These are phyloP conservation scores for Stephania cephalantha DNA, from an alignment of 164 flowering plant species.

Conservation along the genomic window DNA sequence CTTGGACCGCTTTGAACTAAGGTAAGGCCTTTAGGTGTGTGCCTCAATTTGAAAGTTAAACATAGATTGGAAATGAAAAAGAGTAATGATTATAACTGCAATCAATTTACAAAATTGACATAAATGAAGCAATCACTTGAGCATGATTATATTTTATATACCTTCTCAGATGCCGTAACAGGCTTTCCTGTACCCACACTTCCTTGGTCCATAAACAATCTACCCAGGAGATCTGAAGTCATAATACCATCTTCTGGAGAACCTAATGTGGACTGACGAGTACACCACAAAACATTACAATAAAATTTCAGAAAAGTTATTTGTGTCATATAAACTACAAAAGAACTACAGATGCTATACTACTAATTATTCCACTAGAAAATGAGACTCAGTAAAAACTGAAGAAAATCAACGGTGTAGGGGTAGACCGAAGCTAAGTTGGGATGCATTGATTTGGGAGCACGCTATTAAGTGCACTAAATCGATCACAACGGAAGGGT, in stretches of 20 bases:
- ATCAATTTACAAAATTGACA: background rate
- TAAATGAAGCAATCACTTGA: background rate
- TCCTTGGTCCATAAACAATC: slow-evolving; percentile 27
- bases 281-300: slow-evolving; percentile 4
- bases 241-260: slow-evolving; percentile 74
- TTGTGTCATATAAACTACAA: background rate
- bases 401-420: too few relatives aligned
- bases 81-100: background rate
- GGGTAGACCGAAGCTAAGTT: too few relatives aligned
- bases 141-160: background rate
- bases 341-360: background rate
- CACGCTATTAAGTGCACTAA: too few relatives aligned
- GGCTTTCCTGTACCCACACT: slow-evolving; percentile 12
- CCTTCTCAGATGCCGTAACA: slow-evolving; percentile 4
- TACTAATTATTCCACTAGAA: background rate
- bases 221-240: slow-evolving; percentile 71
- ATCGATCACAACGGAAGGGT: too few relatives aligned
- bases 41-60: too few relatives aligned
- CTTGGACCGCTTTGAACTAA: too few relatives aligned
- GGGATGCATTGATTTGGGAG: too few relatives aligned
- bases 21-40: too few relatives aligned
- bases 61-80: background rate
- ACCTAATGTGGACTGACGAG: slow-evolving; percentile 52
- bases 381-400: too few relatives aligned
- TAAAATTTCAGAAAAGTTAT: background rate